These are phyloP conservation scores for Globisporangium nodosum DNA, from an alignment of 352 stramenopile species.

Conservation along the genomic window DNA sequence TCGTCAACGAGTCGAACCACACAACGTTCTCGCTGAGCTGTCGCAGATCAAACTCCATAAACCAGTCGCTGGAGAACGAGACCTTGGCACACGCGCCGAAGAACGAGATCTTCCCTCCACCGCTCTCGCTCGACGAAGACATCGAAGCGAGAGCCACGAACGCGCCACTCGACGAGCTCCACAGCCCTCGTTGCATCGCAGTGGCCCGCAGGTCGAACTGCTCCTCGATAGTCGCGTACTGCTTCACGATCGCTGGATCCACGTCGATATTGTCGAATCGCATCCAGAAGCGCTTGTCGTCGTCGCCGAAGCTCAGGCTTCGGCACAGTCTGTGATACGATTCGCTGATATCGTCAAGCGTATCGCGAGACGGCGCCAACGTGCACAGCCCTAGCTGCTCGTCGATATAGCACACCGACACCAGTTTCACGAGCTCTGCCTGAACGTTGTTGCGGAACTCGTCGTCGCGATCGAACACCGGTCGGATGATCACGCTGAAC, in stretches of 20 bases:
- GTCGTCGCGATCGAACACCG: slow-evolving; percentile 17
- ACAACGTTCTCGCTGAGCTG: slow-evolving; percentile 32
- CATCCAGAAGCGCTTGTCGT: slow-evolving; percentile 34
- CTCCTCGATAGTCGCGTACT: slow-evolving; percentile 4
- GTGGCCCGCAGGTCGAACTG: neutral
- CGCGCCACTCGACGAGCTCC: slow-evolving; percentile 2
- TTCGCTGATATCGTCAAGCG: slow-evolving; percentile 21
- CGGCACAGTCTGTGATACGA: slow-evolving; percentile 37
- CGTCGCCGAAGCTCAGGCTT: slow-evolving; percentile 26
- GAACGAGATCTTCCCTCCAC: slow-evolving; percentile 12
- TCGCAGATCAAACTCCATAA: slow-evolving; percentile 40
- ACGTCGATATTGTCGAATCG: slow-evolving; percentile 40
- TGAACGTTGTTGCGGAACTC: slow-evolving; percentile 13
- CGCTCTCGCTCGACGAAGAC: slow-evolving; percentile 6
- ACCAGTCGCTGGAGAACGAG: slow-evolving; percentile 12
- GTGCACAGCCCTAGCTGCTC: slow-evolving; percentile 40
- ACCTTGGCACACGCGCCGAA: slow-evolving; percentile 13
- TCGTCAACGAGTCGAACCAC: slow-evolving; percentile 37
- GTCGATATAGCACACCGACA: slow-evolving; percentile 28
- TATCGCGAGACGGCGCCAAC: slow-evolving; percentile 17
- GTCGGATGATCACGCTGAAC: slow-evolving; percentile 38
- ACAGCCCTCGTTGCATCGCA: slow-evolving; percentile 9
- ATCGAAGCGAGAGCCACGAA: slow-evolving; percentile 8
- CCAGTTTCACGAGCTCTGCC: slow-evolving; percentile 23
- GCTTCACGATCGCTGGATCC: slow-evolving; percentile 12